These are phyloP conservation scores for Triticum timopheevii DNA, from an alignment of 176 grass and related monocot genomes.

Conservation along the genomic window DNA sequence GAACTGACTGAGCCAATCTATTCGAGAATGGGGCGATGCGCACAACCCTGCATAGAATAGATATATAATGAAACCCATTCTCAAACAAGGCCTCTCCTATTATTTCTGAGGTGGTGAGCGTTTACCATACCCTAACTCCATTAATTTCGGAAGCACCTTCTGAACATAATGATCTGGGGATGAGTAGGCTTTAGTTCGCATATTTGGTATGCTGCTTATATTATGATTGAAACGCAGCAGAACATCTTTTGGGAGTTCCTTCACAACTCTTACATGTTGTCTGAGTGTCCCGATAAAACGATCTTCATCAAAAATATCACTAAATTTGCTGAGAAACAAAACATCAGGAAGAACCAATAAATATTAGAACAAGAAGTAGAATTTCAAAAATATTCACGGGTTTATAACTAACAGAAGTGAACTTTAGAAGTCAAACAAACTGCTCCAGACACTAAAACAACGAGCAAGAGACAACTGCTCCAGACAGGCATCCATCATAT, in stretches of 20 bases:
- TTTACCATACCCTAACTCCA: constrained; percentile 73
- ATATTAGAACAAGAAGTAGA: not conserved
- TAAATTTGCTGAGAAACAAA: constrained; percentile 81
- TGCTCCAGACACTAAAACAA: not conserved
- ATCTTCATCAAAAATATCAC: constrained; percentile 88
- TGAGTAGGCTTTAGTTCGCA: constrained; percentile 91
- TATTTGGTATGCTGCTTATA: constrained; percentile 86
- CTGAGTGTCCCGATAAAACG: constrained; percentile 77
- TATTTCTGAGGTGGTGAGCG: not conserved
- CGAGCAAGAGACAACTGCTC: constrained; percentile 2
- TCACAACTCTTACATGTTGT: constrained; percentile 82
- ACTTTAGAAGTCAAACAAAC: not conserved
- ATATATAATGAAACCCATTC: constrained; percentile 28
- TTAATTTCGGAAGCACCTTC: constrained; percentile 83
- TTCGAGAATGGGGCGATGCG: constrained; percentile 96
- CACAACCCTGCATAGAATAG: constrained; percentile 61
- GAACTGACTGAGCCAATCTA: constrained; percentile 76
- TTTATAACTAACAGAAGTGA: not conserved
- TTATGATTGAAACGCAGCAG: constrained; percentile 76
- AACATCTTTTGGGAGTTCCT: constrained; percentile 70
- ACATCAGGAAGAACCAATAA: constrained; percentile 15
- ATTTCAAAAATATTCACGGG: not conserved
- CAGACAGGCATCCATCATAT: not conserved
- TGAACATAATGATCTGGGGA: constrained; percentile 72
- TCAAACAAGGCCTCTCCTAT: constrained; percentile 14